A percentile compares a stretch with the other conserved stretches of the same genome.
These are phyloP conservation scores for Lodderomyces orthopsilosis DNA, from an alignment of 1,139 yeast genomes.

Conservation along the genomic window DNA sequence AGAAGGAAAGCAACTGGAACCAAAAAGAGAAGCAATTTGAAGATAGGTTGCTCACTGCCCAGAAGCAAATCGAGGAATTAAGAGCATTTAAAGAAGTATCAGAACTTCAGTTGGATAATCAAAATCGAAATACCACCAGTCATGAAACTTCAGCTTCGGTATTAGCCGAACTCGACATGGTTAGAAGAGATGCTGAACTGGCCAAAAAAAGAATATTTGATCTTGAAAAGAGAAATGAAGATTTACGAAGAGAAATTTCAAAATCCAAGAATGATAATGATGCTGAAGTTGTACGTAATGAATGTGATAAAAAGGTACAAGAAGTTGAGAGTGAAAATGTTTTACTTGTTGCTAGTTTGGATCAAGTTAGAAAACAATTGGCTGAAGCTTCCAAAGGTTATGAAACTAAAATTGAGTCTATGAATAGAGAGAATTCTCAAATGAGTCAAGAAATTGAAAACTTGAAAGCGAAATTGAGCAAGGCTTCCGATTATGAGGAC, in stretches of 20 bases:
- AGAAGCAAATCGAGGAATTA: slow-evolving; percentile 52
- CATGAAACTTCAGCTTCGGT: slow-evolving; percentile 23
- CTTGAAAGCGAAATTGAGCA: slow-evolving; percentile 45
- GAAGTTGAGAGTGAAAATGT: slow-evolving; percentile 70
- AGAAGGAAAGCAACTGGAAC: slow-evolving; percentile 60
- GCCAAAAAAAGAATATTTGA: slow-evolving; percentile 68
- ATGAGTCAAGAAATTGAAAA: slow-evolving; percentile 49
- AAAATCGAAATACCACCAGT: slow-evolving; percentile 13
- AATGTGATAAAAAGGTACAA: slow-evolving; percentile 40
- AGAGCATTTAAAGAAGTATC: slow-evolving; percentile 55
- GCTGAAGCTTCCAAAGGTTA: slow-evolving; percentile 33
- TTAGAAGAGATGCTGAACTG: slow-evolving; percentile 71
- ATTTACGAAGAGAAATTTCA: slow-evolving; percentile 64
- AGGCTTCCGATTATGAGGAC: slow-evolving; percentile 68
- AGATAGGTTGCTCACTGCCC: slow-evolving; percentile 44
- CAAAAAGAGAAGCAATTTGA: slow-evolving; percentile 46
- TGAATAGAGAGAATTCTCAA: slow-evolving; percentile 46
- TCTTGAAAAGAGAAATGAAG: slow-evolving; percentile 76
- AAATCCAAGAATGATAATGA: slow-evolving; percentile 46
- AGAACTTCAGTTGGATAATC: slow-evolving; percentile 44
- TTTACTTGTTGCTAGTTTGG: slow-evolving; percentile 59
- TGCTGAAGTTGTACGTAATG: slow-evolving; percentile 30
- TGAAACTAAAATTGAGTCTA: slow-evolving; percentile 29
- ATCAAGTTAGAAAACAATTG: slow-evolving; percentile 42
- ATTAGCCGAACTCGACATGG: slow-evolving; percentile 58